Percentiles rank a stretch among this genome's conserved stretches.
Conservation (phyloP, 805 yeast genomes). For the Pichia occidentalis region DNA sequence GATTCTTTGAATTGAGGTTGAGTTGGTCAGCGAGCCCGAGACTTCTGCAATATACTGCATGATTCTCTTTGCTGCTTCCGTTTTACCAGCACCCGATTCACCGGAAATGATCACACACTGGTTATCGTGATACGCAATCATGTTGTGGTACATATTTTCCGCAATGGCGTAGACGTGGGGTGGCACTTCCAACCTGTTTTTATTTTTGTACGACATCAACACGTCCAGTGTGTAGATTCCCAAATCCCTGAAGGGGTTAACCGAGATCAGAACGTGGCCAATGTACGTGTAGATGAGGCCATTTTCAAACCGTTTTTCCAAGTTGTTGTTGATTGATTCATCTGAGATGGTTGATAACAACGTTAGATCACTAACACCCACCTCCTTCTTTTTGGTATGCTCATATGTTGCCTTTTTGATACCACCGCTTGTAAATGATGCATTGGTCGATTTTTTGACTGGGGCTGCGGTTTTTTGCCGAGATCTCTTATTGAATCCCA, state of each 20-base stretch:
- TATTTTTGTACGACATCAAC: conserved; percentile 74
- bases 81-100: conserved; percentile 97
- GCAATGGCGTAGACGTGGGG: conserved; percentile 99
- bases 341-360: conserved; percentile 82
- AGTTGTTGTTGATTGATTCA: conserved; percentile 85
- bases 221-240: conserved; percentile 88
- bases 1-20: conserved; percentile 71
- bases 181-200: conserved; percentile 91
- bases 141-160: conserved; percentile 90
- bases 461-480: conserved; percentile 43
- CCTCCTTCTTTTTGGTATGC: conserved; percentile 82
- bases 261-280: conserved; percentile 91
- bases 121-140: conserved; percentile 88
- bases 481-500: conserved; percentile 37
- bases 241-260: conserved; percentile 92
- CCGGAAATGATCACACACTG: conserved; percentile 98
- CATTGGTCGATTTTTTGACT: conserved; percentile 25
- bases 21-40: conserved; percentile 58
- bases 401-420: conserved; percentile 90
- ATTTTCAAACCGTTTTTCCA: conserved; percentile 82
- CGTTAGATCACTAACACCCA: conserved; percentile 96
- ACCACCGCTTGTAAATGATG: conserved; percentile 40
- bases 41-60: conserved; percentile 96
- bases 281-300: conserved; percentile 88
- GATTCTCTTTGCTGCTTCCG: conserved; percentile 95